These are phyloP conservation scores for Leonotis leonurus DNA, from an alignment of 257 asterid species.

Conservation along the genomic window DNA sequence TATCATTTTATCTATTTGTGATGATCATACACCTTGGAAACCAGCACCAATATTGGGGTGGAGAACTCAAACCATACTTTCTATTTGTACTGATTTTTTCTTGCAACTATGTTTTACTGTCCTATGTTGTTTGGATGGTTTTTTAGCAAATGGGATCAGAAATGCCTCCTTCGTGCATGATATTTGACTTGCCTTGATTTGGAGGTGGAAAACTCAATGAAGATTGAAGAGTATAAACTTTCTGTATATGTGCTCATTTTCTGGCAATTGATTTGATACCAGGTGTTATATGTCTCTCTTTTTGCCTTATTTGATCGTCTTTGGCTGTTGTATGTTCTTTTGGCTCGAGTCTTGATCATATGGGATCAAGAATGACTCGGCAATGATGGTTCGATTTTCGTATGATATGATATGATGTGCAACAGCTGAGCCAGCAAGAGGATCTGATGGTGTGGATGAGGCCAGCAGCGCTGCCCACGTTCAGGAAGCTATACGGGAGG, in stretches of 20 bases:
- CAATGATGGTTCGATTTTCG: too few species aligned
- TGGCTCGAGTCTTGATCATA: too few species aligned
- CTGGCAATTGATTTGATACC: background rate
- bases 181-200: background rate
- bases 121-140: background rate
- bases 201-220: background rate
- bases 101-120: background rate
- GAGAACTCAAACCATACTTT: background rate
- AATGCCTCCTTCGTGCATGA: background rate
- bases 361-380: too few species aligned
- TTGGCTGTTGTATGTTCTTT: background rate
- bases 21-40: background rate
- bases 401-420: background rate
- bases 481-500: slow-evolving; percentile 79
- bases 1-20: background rate
- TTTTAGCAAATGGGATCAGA: background rate
- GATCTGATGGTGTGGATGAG: slow-evolving; percentile 94
- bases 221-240: background rate
- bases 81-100: background rate
- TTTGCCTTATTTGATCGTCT: background rate
- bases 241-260: background rate
- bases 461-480: slow-evolving; percentile 70
- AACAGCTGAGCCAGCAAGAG: slow-evolving; percentile 89
- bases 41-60: background rate
- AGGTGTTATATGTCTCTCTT: background rate